These are phyloP conservation scores for Fusarium udum DNA, from an alignment of 2,329 filamentous ascomycete species.

Conservation along the genomic window DNA sequence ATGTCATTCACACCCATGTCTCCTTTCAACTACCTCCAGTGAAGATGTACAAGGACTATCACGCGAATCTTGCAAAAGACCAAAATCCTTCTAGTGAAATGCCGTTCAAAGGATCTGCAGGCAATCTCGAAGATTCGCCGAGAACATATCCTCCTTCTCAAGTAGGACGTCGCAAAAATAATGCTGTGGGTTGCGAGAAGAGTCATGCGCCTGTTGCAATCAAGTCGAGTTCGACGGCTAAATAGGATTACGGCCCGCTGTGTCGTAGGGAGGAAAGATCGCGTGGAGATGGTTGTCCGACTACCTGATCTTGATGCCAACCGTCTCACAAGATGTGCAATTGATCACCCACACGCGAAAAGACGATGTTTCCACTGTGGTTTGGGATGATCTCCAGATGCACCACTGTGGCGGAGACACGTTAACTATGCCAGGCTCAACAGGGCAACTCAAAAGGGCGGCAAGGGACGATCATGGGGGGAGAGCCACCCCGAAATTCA, in stretches of 20 bases:
- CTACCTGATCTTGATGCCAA: constrained; percentile 10
- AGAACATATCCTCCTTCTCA: neutral
- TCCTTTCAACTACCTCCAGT: neutral
- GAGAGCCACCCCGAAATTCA: neutral
- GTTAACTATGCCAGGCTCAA: constrained; percentile 19
- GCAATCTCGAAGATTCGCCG: neutral
- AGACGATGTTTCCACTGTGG: constrained; percentile 3
- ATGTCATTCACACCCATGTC: neutral
- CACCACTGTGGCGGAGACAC: constrained; percentile 23
- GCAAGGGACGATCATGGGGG: constrained; percentile 25
- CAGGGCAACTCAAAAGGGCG: constrained; percentile 16
- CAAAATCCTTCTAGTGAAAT: neutral
- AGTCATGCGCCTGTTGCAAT: constrained; percentile 24
- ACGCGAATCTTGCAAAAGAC: neutral
- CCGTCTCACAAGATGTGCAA: constrained; percentile 18
- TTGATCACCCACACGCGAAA: constrained; percentile 13
- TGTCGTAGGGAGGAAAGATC: constrained; percentile 25
- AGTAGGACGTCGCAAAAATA: neutral
- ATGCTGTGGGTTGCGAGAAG: constrained; percentile 27
- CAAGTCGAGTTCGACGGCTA: constrained; percentile 29
- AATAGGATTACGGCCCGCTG: constrained; percentile 31
- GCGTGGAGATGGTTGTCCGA: constrained; percentile 15
- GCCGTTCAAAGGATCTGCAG: neutral
- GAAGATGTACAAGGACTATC: neutral
- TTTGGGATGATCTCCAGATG: constrained; percentile 30